Evolutionary conservation across 2,329 filamentous ascomycete genomes (phyloP), one percentile per base, ranked within the genome.

Genomic region (Lasiodiplodia sp.): DNA sequence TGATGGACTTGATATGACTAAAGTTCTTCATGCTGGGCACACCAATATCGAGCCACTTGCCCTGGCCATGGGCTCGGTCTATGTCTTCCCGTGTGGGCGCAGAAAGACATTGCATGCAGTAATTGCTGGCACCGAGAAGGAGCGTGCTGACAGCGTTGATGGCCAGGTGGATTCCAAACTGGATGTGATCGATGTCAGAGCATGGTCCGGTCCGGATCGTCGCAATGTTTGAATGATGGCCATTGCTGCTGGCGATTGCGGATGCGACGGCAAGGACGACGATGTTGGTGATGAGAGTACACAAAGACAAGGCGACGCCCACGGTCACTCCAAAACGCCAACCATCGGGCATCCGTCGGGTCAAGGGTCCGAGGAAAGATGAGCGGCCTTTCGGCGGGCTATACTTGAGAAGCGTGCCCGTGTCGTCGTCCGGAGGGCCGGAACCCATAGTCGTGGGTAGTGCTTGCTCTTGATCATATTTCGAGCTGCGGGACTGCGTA

Each of bases 31-130:
- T 25, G 44, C 81, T 83, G 6, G 79, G 75, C 2, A 84, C 72
- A 0, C 86, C 84, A 58, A 86, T 82, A 38, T 83, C 81, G 1
- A 86, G 73, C 79, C 80, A 83, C 16, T 71, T 75, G 7, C 34
- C 14, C 6, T 40, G 21, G 4, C 18, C 8, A 16, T 68, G 66
- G 1, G 28, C 31, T 4, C 21, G 14, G 34, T 68, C 56, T 2
- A 68, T 31, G 4, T 68, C 66, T 40, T 14, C 56, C n/a, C 66
- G 38, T 23, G 66, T 68, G 2, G 56, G 66, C 0, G 56, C 66
- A 6, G 31, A 28, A 5, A 68, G 47, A 16, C 47, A 52, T 14
- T 68, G 66, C 66, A 63, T 55, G 47, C 55, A 68, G n/a, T 62
- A 55, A 16, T 64, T 68, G 16, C 55, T 62, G 10, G 66, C 34